Base-by-base conservation (phyloP, 31 red algal genomes). In the Pterothamnion heteromorphum region DNA sequence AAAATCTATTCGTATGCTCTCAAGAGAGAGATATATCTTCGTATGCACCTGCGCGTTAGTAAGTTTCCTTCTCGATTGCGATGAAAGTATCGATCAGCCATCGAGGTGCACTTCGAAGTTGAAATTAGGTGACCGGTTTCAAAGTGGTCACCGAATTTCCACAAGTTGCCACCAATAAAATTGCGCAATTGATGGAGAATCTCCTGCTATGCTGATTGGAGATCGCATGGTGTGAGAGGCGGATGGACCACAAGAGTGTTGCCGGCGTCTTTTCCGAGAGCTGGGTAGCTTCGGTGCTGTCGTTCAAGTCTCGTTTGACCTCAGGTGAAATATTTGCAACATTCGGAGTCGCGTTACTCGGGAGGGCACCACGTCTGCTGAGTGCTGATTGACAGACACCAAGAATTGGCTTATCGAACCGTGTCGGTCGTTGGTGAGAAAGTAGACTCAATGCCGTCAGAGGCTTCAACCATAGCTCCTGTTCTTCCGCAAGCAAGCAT, bases 1-100 rank as follows among this genome's bases (percentile, higher is more conserved):
- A n/a, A n/a, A n/a, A n/a, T n/a, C n/a, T n/a, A n/a, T n/a, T n/a
- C n/a, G n/a, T n/a, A n/a, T n/a, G n/a, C n/a, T n/a, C n/a, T n/a
- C n/a, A n/a, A n/a, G n/a, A n/a, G n/a, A n/a, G n/a, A n/a, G n/a
- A n/a, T 0, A 91, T 5, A 34, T 76, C 88, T 35, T 31, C 3
- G 21, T 91, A 91, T 2, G 43, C 1, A 78, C 88, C 88, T 14
- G 44, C 88, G 51, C n/a, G 9, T 9, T 9, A 64, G 88, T 94
- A 94, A 3, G 43, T 89, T 0, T 0, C 1, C 9, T 90, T 94
- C 76, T 94, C 87, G 21, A 84, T 71, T 0, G 36, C 14, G 20
- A 94, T 94, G 26, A 80, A 87, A 0, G 84, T 90, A 51, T 94
- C 93, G 0, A 91, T 37, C 1, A 94, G 41, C 93, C 87, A 94